Evolutionary conservation across 2,329 filamentous ascomycete species (phyloP).

Genomic region (Alternaria atra): DNA sequence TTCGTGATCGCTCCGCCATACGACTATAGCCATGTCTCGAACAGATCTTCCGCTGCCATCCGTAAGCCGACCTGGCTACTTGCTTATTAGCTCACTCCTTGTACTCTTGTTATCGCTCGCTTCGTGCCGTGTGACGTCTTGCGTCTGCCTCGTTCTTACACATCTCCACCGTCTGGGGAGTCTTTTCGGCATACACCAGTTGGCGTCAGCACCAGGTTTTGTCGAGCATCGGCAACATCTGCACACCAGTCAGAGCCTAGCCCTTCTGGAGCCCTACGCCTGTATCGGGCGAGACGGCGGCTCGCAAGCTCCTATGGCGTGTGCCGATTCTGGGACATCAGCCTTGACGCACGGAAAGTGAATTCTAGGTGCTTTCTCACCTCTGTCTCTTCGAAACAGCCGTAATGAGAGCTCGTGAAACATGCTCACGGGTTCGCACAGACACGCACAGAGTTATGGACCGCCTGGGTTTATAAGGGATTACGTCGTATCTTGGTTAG

Average conservation of each 20-base stretch:
- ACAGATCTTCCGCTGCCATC: neutral
- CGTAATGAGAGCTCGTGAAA: neutral
- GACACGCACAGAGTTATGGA: neutral
- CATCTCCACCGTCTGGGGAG: neutral
- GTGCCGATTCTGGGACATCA: too few relatives aligned
- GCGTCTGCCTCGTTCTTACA: neutral
- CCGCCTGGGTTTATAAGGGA: neutral
- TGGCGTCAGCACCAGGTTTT: neutral
- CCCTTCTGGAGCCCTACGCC: too few relatives aligned
- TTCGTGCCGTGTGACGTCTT: neutral
- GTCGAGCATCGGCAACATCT: conserved; percentile 1
- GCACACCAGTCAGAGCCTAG: neutral
- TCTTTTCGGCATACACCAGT: neutral
- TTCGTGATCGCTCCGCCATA: neutral
- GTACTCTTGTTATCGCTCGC: neutral
- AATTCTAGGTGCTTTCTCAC: neutral
- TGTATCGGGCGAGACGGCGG: too few relatives aligned
- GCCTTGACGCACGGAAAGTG: too few relatives aligned
- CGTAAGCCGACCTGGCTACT: conserved; percentile 1
- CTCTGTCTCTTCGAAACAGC: neutral
- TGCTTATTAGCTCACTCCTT: neutral
- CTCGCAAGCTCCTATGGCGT: too few relatives aligned
- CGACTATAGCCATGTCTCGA: neutral
- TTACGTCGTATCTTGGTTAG: neutral
- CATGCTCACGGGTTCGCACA: neutral